These are phyloP conservation scores for Clohesyomyces aquaticus DNA, from an alignment of 495 filamentous ascomycete species.

Conservation along the genomic window DNA sequence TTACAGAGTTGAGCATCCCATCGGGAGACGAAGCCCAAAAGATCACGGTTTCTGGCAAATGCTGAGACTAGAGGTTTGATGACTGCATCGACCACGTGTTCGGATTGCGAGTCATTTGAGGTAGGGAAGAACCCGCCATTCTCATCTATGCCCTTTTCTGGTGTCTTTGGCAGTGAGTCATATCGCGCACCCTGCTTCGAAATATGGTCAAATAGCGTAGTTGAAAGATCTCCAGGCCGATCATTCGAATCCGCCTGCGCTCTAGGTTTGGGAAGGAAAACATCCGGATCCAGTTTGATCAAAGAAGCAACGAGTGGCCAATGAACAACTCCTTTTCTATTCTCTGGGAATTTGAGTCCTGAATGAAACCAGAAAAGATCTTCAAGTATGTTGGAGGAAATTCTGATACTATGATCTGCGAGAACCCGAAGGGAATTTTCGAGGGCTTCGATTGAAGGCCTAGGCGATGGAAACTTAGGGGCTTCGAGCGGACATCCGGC, in stretches of 20 bases:
- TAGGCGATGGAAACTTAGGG: constrained; percentile 4
- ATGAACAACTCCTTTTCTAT: constrained; percentile 8
- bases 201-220: constrained; percentile 30
- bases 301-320: constrained; percentile 36
- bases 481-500: constrained; percentile 32
- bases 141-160: not conserved
- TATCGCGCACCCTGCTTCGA: constrained; percentile 2
- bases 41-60: constrained; percentile 66
- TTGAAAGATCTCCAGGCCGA: constrained; percentile 20
- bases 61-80: constrained; percentile 64
- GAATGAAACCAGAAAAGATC: constrained; percentile 37
- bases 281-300: constrained; percentile 23
- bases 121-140: not conserved
- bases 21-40: constrained; percentile 65
- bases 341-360: constrained; percentile 19
- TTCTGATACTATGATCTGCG: constrained; percentile 2
- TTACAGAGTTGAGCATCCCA: constrained; percentile 66
- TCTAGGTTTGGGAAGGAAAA: constrained; percentile 21
- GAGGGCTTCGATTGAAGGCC: constrained; percentile 19
- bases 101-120: not conserved
- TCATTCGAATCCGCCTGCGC: not conserved
- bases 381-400: constrained; percentile 23
- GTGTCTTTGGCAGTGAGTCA: not conserved
- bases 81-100: constrained; percentile 19
- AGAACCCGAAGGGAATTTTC: constrained; percentile 16